Percentiles rank a stretch among this genome's conserved stretches.
Evolutionary conservation across 2,329 filamentous ascomycete genomes (phyloP).

Genomic region (Mariannaea sp.): DNA sequence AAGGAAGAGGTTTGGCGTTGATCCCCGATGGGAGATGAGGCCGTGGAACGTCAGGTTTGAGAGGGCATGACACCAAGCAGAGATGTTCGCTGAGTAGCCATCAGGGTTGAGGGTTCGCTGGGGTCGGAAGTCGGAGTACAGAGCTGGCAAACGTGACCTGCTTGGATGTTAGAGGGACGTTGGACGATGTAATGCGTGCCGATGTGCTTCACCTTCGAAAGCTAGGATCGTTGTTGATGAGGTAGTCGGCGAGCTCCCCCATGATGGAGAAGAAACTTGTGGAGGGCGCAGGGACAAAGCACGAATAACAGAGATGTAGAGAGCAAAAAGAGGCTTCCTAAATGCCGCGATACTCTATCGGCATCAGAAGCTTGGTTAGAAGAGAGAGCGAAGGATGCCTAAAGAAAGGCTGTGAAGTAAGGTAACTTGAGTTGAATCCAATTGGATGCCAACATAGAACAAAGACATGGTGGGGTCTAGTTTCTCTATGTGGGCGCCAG

Average conservation of each 20-base stretch:
- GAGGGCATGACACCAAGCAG: conserved; percentile 78
- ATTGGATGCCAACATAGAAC: too few species aligned
- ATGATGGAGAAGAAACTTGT: conserved; percentile 49
- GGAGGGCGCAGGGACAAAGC: background rate
- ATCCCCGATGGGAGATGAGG: conserved; percentile 48
- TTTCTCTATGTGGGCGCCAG: too few species aligned
- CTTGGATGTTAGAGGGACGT: background rate
- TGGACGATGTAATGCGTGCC: background rate
- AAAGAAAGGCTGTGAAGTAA: background rate
- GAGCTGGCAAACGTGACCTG: conserved; percentile 77
- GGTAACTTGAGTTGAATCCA: too few species aligned
- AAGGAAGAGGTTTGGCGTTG: conserved; percentile 54
- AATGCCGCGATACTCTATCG: too few species aligned
- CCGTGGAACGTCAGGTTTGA: conserved; percentile 71
- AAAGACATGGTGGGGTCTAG: too few species aligned
- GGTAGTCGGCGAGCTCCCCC: conserved; percentile 71
- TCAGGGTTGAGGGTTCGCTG: conserved; percentile 81
- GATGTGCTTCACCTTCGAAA: conserved; percentile 57
- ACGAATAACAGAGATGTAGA: background rate
- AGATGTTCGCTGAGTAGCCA: conserved; percentile 79
- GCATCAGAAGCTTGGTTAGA: background rate
- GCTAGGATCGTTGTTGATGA: conserved; percentile 63
- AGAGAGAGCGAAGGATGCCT: background rate
- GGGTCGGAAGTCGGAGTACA: conserved; percentile 84
- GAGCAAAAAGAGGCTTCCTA: background rate